Conservation (phyloP, 176 grass and related monocot species). For the Secale cereale region DNA sequence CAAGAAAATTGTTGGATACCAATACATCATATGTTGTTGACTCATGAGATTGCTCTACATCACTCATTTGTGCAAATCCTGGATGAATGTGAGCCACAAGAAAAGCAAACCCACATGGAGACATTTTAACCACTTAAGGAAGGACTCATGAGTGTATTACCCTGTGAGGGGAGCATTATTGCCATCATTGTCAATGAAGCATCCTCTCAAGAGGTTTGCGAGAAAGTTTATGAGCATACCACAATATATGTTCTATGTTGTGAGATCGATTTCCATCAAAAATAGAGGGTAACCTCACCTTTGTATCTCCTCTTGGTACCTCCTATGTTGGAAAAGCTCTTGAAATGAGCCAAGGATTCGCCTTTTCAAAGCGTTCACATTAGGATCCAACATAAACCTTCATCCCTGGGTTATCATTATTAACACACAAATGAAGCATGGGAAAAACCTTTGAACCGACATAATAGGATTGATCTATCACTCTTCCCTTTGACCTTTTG, state of each 20-base stretch:
- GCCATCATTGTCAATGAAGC: neutral
- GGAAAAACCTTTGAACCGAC: neutral
- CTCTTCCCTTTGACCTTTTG: neutral
- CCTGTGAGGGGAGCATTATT: neutral
- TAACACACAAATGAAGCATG: neutral
- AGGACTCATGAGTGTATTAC: neutral
- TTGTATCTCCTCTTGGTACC: neutral
- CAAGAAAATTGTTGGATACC: neutral
- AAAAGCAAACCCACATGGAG: neutral
- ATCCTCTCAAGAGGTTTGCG: neutral
- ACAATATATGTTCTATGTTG: neutral
- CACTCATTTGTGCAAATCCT: neutral
- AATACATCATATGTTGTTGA: neutral
- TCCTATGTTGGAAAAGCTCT: neutral
- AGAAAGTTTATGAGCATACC: neutral
- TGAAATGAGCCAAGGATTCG: neutral
- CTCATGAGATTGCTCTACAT: neutral
- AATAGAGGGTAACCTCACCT: neutral
- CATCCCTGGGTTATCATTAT: neutral
- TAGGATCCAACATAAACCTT: neutral
- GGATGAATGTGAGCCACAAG: neutral
- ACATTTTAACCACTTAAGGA: neutral
- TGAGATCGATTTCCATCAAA: neutral
- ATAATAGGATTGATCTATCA: neutral
- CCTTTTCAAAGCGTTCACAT: neutral